Evolutionary conservation across 768 basidiomycete genomes (phyloP).

Genomic region (Pleurotus tuber-regium): DNA sequence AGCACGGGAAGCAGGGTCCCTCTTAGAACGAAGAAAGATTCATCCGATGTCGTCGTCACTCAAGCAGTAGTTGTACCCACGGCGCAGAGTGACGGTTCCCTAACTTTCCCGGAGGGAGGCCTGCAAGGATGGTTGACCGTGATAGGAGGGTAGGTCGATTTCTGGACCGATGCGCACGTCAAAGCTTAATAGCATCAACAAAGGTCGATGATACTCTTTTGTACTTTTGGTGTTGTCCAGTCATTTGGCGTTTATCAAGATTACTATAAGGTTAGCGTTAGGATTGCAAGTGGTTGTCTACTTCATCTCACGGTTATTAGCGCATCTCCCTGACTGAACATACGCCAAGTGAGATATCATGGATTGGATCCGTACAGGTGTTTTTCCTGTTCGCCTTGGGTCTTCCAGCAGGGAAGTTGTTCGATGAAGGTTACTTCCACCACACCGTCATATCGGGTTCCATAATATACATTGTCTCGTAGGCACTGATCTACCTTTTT

Average conservation of each 20-base stretch:
- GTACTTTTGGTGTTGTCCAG: constrained; percentile 48
- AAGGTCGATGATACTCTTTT: constrained; percentile 43
- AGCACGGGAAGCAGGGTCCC: constrained; percentile 19
- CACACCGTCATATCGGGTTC: constrained; percentile 37
- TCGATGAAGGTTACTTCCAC: constrained; percentile 51
- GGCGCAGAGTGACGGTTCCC: constrained; percentile 1
- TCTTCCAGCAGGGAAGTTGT: constrained; percentile 40
- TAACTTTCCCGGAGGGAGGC: constrained; percentile 43
- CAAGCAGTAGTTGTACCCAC: background rate
- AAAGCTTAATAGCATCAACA: background rate
- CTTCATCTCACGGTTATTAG: constrained; percentile 17
- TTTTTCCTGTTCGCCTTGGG: constrained; percentile 47
- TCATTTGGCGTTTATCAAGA: constrained; percentile 54
- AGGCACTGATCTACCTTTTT: constrained; percentile 14
- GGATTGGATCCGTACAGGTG: constrained; percentile 51
- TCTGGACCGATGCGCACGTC: background rate
- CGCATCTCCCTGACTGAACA: constrained; percentile 34
- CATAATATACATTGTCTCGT: constrained; percentile 42
- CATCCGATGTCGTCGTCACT: background rate
- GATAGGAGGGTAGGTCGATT: constrained; percentile 39
- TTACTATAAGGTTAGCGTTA: constrained; percentile 41
- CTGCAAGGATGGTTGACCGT: constrained; percentile 43
- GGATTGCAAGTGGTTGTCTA: constrained; percentile 1
- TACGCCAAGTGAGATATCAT: constrained; percentile 41
- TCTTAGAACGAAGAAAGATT: constrained; percentile 11